Evolutionary conservation across 2,329 filamentous ascomycete genomes (phyloP).

Genomic region (Blumeria graminis): DNA sequence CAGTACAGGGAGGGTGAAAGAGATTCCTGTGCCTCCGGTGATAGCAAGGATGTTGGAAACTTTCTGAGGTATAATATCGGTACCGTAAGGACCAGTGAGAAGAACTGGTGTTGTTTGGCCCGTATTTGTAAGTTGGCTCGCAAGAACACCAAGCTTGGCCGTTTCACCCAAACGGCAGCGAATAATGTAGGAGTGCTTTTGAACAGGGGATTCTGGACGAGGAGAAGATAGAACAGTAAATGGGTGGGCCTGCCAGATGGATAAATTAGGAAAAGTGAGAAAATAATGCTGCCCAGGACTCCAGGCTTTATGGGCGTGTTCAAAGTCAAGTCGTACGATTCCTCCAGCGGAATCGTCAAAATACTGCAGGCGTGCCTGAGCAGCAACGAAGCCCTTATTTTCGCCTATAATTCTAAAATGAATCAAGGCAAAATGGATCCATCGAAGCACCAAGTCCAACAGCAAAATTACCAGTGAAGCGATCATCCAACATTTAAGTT

Average conservation of each 20-base stretch:
- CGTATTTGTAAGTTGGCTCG: constrained; percentile 15
- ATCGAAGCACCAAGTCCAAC: constrained; percentile 34
- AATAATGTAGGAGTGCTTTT: constrained; percentile 31
- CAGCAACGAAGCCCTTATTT: constrained; percentile 12
- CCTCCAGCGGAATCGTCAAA: constrained; percentile 34
- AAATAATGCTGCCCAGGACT: constrained; percentile 55
- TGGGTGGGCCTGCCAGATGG: constrained; percentile 53
- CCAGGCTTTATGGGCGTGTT: constrained; percentile 39
- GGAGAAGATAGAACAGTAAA: constrained; percentile 58
- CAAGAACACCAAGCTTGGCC: constrained; percentile 5
- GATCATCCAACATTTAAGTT: constrained; percentile 43
- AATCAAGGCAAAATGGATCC: constrained; percentile 31
- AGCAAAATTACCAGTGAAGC: constrained; percentile 40
- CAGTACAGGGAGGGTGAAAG: constrained; percentile 28
- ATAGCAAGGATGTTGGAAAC: constrained; percentile 25
- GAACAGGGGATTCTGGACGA: constrained; percentile 14
- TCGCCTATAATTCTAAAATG: constrained; percentile 28
- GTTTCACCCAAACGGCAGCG: constrained; percentile 36
- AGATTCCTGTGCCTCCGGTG: constrained; percentile 33
- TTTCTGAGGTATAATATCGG: constrained; percentile 12
- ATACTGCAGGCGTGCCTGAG: constrained; percentile 19
- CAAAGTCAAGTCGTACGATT: constrained; percentile 41
- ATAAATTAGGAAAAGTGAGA: constrained; percentile 47
- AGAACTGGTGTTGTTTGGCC: constrained; percentile 27
- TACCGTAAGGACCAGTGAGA: constrained; percentile 39